A percentile compares a stretch with the other conserved stretches of the same genome.
Evolutionary conservation across 495 filamentous ascomycete genomes (phyloP).

Genomic region (Tuber brumale): DNA sequence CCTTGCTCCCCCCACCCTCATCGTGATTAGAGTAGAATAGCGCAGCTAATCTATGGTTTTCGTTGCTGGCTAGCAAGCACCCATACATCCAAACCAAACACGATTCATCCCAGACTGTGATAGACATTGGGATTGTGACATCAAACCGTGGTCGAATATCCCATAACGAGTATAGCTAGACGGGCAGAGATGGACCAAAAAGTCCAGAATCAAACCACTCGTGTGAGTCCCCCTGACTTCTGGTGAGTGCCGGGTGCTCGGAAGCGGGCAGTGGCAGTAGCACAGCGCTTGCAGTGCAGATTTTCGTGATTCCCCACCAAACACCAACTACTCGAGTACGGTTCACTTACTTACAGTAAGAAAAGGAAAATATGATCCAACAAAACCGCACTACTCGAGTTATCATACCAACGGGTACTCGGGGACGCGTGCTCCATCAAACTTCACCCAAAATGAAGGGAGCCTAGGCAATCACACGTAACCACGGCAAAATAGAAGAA

Average conservation of each 20-base stretch:
- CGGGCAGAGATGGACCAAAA: background rate
- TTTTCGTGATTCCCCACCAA: background rate
- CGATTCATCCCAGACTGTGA: background rate
- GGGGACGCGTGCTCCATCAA: background rate
- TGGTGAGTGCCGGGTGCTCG: background rate
- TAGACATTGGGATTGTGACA: background rate
- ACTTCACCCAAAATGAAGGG: background rate
- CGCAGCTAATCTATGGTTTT: background rate
- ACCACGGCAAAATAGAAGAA: background rate
- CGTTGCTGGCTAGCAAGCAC: background rate
- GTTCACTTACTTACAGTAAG: background rate
- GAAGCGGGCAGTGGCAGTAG: background rate
- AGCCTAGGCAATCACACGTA: background rate
- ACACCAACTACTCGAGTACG: background rate
- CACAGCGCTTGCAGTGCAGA: background rate
- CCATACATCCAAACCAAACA: background rate
- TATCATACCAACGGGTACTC: background rate
- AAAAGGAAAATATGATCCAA: background rate
- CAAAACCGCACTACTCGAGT: background rate
- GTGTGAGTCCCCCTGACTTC: background rate
- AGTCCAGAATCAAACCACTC: background rate
- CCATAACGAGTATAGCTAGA: background rate
- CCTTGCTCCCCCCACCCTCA: background rate
- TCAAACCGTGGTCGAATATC: background rate
- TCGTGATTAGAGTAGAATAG: background rate